Conservation (phyloP, 2,329 filamentous ascomycete species). For the Aspergillus arachidicola region DNA sequence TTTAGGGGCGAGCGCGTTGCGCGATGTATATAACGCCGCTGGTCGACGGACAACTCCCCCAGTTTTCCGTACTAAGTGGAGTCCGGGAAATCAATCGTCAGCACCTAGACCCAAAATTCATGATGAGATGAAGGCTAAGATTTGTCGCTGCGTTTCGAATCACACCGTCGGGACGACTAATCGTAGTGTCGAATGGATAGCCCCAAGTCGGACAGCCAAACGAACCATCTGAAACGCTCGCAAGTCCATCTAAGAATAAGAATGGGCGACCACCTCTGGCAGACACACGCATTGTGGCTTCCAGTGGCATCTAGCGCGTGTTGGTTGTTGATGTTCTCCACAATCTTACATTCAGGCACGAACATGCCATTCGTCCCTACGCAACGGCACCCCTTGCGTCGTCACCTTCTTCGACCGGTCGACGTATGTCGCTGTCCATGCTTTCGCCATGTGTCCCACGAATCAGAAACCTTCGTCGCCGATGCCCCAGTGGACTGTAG, state of each 20-base stretch:
- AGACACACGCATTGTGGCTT: not conserved
- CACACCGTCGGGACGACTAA: not conserved
- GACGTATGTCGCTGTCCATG: not conserved
- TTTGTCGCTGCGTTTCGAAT: not conserved
- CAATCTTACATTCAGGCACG: not conserved
- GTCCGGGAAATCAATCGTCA: constrained; percentile 9
- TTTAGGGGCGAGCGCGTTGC: not conserved
- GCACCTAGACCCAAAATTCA: not conserved
- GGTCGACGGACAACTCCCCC: not conserved
- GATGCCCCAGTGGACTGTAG: not conserved
- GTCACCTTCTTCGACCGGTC: not conserved
- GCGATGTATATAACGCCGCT: not conserved
- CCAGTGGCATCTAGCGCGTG: not conserved
- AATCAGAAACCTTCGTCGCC: not conserved
- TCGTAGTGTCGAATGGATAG: not conserved
- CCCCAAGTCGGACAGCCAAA: not conserved
- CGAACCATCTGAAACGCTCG: not conserved
- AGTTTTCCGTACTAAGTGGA: constrained; percentile 6
- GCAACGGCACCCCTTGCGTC: constrained; percentile 4
- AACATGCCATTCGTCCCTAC: constrained; percentile 3
- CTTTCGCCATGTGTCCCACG: not conserved
- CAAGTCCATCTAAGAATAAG: not conserved
- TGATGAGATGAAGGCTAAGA: not conserved
- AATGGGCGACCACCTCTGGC: not conserved
- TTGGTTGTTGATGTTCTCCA: constrained; percentile 3